Base-by-base conservation (phyloP, 768 basidiomycete species). In the Leccinum incarnatum region DNA sequence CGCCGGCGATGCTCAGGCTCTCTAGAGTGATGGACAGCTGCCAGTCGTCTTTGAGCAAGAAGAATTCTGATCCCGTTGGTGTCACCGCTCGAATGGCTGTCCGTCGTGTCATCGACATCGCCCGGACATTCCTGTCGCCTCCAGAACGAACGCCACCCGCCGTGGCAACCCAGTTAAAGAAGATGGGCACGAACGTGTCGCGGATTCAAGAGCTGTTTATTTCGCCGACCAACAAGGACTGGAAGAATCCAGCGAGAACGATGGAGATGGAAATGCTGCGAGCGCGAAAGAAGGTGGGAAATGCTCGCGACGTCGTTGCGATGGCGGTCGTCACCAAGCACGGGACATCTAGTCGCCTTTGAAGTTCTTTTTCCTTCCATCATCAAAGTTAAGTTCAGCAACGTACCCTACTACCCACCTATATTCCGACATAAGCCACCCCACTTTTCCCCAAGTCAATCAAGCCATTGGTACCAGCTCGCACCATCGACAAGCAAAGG, bases 211-310 rank as follows among this genome's bases (percentile, higher is more conserved):
- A 51, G 23, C 0, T 56, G 19, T 62, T 58, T 23, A 17, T 52
- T 2, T 55, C 67, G 3, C n/a, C 54, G 19, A 62, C 60, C 12
- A 58, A 56, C 15, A 29, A 53, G 30, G 30, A 37, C 1, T n/a
- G 50, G 14, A 59, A 6, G 32, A 55, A 61, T 34, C 23, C 45
- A 1, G 19, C 15, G 21, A 59, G 55, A 8, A 56, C 55, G 19
- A 58, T 53, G 1, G 60, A 58, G 47, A 57, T 67, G 17, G 53
- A 62, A 46, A 42, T 62, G 15, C 52, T 54, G 0, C 27, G 60
- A n/a, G 27, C 50, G 7, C 56, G 4, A 51, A 63, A 30, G 54
- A 59, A 51, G 30, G 59, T 51, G 19, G 59, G 46, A 0, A 34
- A 45, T n/a, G 23, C 14, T 11, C 47, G 10, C 21, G 10, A 25